Percentiles rank a stretch among this genome's conserved stretches.
These are phyloP conservation scores for Debaryomyces fabryi DNA, from an alignment of 1,139 yeast species.

Conservation along the genomic window DNA sequence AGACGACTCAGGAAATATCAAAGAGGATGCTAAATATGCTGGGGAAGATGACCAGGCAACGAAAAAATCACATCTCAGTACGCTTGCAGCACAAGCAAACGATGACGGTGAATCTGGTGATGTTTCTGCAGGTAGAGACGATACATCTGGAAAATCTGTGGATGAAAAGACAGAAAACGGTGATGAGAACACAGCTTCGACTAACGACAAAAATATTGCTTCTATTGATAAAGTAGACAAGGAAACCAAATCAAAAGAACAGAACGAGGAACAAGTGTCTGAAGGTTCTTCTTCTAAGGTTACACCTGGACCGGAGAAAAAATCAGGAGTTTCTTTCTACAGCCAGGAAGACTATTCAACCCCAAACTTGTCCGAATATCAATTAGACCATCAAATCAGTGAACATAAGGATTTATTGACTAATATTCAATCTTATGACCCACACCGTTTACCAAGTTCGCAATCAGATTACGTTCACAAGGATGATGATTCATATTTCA, in stretches of 20 bases:
- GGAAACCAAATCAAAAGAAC: background rate
- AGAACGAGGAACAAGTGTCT: background rate
- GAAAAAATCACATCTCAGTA: conserved; percentile 8
- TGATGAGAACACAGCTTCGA: background rate
- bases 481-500: conserved; percentile 1
- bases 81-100: conserved; percentile 4
- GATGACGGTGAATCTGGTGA: background rate
- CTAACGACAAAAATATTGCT: background rate
- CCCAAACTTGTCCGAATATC: conserved; percentile 53
- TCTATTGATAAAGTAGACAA: background rate
- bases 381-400: conserved; percentile 43
- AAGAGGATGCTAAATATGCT: conserved; percentile 37
- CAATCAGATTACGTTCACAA: conserved; percentile 5
- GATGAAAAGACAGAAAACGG: background rate
- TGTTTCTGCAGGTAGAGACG: background rate
- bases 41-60: conserved; percentile 6
- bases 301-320: background rate
- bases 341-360: conserved; percentile 40
- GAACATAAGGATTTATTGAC: conserved; percentile 41
- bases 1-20: conserved; percentile 56
- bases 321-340: conserved; percentile 15
- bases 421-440: conserved; percentile 41
- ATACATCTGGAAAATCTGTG: background rate
- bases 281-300: too few species aligned
- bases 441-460: conserved; percentile 38